Base-by-base conservation (phyloP, 805 yeast species). In the Candida loeiensis region DNA sequence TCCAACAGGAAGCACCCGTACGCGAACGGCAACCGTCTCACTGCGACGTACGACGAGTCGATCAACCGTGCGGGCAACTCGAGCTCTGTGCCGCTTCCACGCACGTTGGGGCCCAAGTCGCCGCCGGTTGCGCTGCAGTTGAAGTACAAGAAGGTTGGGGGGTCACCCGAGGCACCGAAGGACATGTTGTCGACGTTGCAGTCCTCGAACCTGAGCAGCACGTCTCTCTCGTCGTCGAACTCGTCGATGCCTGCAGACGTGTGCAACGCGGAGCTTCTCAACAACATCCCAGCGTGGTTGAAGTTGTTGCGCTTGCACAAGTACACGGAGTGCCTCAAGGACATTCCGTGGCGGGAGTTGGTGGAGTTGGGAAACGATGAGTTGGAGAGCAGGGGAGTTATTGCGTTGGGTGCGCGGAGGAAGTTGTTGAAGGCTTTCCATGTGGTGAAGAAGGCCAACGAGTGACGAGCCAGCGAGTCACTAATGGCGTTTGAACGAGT, bases 401-500 rank as follows among this genome's bases (percentile, higher is more conserved):
- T 80, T 49, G 97, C 99, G 0, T 72, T 93, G 49, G 99, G 99
- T 5, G 99, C 99, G 0, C 73, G 99, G 47, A 77, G 97, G 42
- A 93, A 93, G 65, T 74, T 93, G 59, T 66, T 93, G 53, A 93
- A 93, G 66, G 95, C 95, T 26, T 93, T 93, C 66, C 85, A 80
- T 45, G 82, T 81, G 41, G 95, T 91, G 33, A 79, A 78, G 54
- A 38, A 42, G 45, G 35, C 30, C 14, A 19, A 14, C 19, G 25
- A 38, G 34, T 11, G 35, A 20, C 19, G 27, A 42, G n/a, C n/a
- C n/a, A n/a, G n/a, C n/a, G n/a, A n/a, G n/a, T n/a, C n/a, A n/a
- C 42, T 35, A 31, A n/a, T 7, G 6, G 27, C 27, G 25, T 20
- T 41, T 15, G 19, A 30, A 21, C 24, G 24, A 21, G 31, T 15